A percentile compares a stretch with the other conserved stretches of the same genome.
Evolutionary conservation across 345 rosid genomes (phyloP).

Genomic region (Diplotaxis tenuifolia): DNA sequence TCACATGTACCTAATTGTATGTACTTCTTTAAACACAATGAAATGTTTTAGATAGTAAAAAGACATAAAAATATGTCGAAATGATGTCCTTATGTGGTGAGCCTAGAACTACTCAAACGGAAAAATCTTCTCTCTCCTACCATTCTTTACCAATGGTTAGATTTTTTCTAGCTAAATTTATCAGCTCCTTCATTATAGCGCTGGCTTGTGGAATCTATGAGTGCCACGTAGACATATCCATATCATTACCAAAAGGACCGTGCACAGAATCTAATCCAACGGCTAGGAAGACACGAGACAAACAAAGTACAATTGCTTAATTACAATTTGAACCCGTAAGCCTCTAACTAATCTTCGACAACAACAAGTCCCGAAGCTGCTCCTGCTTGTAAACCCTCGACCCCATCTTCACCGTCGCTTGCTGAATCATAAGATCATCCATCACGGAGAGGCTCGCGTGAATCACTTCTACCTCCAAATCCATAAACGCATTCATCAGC

Average conservation of each 20-base stretch:
- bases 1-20: too few relatives aligned
- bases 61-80: too few relatives aligned
- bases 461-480: conserved; percentile 55
- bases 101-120: too few relatives aligned
- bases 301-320: background rate
- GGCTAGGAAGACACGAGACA: background rate
- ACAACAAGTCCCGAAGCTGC: conserved; percentile 3
- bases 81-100: too few relatives aligned
- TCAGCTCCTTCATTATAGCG: background rate
- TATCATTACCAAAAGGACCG: background rate
- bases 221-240: background rate
- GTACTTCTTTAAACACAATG: too few relatives aligned
- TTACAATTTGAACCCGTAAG: background rate
- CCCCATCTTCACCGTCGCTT: conserved; percentile 37
- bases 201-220: background rate
- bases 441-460: conserved; percentile 64
- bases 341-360: background rate
- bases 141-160: too few relatives aligned
- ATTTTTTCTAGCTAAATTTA: too few relatives aligned
- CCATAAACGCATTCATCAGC: conserved; percentile 54
- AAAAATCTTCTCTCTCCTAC: too few relatives aligned
- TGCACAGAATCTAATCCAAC: background rate
- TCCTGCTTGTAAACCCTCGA: conserved; percentile 26
- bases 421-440: conserved; percentile 65
- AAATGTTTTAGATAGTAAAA: too few relatives aligned